Evolutionary conservation across 1,284 basidiomycete genomes (phyloP).

Genomic region (Apiotrichum domesticum): DNA sequence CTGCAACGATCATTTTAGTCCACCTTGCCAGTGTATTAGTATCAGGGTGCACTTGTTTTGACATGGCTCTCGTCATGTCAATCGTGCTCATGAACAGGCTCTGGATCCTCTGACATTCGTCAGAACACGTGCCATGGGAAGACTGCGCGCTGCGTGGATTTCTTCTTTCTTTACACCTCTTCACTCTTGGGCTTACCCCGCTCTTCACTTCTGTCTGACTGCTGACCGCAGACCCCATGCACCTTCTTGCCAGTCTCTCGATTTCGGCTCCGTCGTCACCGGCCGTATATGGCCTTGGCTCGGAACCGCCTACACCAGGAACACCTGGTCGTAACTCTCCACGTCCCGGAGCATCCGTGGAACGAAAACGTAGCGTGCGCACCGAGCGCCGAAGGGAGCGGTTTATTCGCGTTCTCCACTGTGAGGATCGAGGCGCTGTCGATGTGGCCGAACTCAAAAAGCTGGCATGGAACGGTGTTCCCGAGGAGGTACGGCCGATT

Average conservation of each 20-base stretch:
- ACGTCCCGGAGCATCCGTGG: constrained; percentile 39
- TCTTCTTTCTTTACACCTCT: too few species aligned
- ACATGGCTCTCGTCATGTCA: too few species aligned
- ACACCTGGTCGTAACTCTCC: neutral
- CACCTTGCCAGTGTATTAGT: too few species aligned
- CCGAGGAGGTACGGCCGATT: constrained; percentile 76
- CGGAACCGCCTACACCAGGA: neutral
- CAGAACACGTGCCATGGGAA: too few species aligned
- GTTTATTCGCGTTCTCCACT: constrained; percentile 35
- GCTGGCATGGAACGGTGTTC: constrained; percentile 94
- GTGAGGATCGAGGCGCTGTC: constrained; percentile 18
- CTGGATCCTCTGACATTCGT: too few species aligned
- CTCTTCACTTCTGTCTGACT: neutral
- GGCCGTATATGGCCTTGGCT: neutral
- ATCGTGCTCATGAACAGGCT: too few species aligned
- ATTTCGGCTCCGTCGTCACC: constrained; percentile 12
- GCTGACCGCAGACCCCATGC: constrained; percentile 55
- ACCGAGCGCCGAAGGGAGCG: constrained; percentile 43
- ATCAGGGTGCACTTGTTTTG: too few species aligned
- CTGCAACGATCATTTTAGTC: too few species aligned
- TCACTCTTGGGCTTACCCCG: neutral
- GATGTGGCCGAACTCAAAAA: constrained; percentile 62
- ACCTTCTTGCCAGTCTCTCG: constrained; percentile 30
- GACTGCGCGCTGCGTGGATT: too few species aligned
- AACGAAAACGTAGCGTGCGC: constrained; percentile 58